Conservation (phyloP, 2,329 filamentous ascomycete genomes). For the Paecilomyces sp. region DNA sequence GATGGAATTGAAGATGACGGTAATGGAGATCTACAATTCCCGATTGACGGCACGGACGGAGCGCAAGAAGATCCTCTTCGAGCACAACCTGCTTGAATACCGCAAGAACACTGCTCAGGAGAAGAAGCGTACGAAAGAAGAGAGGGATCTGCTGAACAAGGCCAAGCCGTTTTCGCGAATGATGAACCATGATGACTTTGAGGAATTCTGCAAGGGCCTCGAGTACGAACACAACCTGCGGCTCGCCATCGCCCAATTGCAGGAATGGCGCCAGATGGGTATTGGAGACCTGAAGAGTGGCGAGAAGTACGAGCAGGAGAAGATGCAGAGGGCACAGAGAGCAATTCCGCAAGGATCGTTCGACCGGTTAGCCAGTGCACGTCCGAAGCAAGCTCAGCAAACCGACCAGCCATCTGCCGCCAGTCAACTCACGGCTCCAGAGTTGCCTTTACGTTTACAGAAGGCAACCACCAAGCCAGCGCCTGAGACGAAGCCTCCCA, state of each 20-base stretch:
- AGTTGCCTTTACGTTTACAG: constrained; percentile 60
- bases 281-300: constrained; percentile 80
- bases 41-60: constrained; percentile 85
- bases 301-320: constrained; percentile 89
- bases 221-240: constrained; percentile 87
- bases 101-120: constrained; percentile 81
- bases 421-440: constrained; percentile 68
- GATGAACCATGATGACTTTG: constrained; percentile 91
- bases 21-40: constrained; percentile 97
- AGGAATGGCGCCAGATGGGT: constrained; percentile 83
- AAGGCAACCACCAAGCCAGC: constrained; percentile 26
- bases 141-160: constrained; percentile 83
- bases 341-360: constrained; percentile 67
- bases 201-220: constrained; percentile 74
- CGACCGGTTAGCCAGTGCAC: constrained; percentile 70
- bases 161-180: constrained; percentile 93
- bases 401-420: constrained; percentile 69
- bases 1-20: constrained; percentile 93
- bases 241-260: constrained; percentile 80
- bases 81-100: constrained; percentile 90
- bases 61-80: constrained; percentile 92
- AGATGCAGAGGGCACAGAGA: constrained; percentile 63
- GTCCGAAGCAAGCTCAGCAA: constrained; percentile 60
- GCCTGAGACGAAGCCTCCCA: constrained; percentile 24
- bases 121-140: constrained; percentile 94